phyloP scores from a whole-genome alignment of 495 filamentous ascomycete genomes.

The Penicillium tannophilum region DNA sequence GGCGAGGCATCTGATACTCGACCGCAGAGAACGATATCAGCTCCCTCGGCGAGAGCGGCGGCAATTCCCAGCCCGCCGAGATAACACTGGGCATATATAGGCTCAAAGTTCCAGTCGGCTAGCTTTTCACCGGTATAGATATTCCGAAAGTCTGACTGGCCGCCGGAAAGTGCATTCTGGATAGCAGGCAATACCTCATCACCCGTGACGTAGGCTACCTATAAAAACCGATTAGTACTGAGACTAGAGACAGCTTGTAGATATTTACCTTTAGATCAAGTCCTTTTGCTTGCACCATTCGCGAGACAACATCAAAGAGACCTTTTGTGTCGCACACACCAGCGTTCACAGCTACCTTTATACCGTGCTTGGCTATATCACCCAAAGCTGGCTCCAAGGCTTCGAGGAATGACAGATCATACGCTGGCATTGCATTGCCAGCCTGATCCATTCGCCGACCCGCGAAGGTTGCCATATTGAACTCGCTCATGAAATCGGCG shows the following conservation, averaged over 20 bases:
- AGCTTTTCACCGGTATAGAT: constrained; percentile 53
- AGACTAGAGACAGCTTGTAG: neutral
- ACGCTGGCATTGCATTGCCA: constrained; percentile 34
- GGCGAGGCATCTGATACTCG: constrained; percentile 58
- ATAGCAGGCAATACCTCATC: constrained; percentile 54
- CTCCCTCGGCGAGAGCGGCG: constrained; percentile 50
- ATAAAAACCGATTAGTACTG: neutral
- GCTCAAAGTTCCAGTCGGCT: constrained; percentile 53
- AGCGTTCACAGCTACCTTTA: constrained; percentile 62
- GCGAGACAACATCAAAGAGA: constrained; percentile 46
- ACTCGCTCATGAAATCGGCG: constrained; percentile 61
- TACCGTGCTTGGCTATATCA: constrained; percentile 51
- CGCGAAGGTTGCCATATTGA: constrained; percentile 53
- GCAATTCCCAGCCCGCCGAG: constrained; percentile 55
- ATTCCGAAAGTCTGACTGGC: constrained; percentile 47
- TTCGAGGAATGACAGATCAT: constrained; percentile 56
- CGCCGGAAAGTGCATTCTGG: constrained; percentile 36
- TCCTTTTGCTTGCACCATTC: constrained; percentile 45
- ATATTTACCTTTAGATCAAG: constrained; percentile 44
- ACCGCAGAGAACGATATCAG: constrained; percentile 61
- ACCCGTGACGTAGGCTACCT: constrained; percentile 52
- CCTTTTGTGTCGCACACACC: constrained; percentile 54
- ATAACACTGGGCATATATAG: constrained; percentile 57
- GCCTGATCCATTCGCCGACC: constrained; percentile 41
- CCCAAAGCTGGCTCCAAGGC: constrained; percentile 53